Evolutionary conservation across 2,329 filamentous ascomycete species (phyloP).

Genomic region (Hirsutella thompsonii): DNA sequence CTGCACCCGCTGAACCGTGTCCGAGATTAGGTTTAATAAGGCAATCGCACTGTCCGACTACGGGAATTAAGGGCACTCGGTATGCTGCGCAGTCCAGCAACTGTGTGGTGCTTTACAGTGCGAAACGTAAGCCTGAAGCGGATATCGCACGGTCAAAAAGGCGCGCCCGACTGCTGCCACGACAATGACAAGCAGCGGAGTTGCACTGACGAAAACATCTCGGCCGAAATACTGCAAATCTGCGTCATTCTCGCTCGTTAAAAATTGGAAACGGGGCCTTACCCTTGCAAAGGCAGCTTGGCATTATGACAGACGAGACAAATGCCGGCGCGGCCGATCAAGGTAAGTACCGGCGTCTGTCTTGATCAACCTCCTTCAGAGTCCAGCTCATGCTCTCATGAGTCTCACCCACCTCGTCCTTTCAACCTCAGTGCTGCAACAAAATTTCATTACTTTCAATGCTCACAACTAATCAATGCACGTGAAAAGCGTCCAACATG

Average conservation of each 20-base stretch:
- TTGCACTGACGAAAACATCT: not conserved
- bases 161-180: not conserved
- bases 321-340: not conserved
- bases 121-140: no score
- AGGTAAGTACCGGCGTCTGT: not conserved
- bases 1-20: no score
- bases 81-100: not conserved
- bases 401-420: not conserved
- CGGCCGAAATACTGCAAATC: not conserved
- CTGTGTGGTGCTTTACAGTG: not conserved
- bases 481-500: conserved; percentile 38
- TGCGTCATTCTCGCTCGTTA: not conserved
- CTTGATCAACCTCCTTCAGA: no score
- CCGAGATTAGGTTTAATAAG: no score
- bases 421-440: not conserved
- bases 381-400: not conserved
- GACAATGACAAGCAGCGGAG: not conserved
- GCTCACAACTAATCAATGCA: not conserved
- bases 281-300: not conserved
- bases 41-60: no score
- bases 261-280: no score
- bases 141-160: not conserved
- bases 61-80: no score
- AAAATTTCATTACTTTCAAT: not conserved
- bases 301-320: not conserved